Conservation (phyloP, 257 asterid genomes). For the Solanum dulcamara region DNA sequence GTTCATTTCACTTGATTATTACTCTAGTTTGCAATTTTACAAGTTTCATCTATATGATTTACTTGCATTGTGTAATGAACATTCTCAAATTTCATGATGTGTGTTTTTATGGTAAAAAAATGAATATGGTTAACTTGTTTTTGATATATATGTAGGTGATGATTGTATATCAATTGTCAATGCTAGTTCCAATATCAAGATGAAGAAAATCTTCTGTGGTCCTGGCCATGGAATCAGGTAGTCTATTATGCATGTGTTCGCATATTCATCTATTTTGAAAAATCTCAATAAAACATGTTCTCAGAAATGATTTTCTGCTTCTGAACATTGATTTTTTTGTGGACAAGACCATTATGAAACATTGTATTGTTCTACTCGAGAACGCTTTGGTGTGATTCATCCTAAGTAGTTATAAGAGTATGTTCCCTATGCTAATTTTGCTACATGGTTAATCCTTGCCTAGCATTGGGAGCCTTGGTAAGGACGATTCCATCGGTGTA, state of each 20-base stretch:
- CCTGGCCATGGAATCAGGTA: conserved; percentile 99
- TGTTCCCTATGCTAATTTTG: neutral
- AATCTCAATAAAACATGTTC: neutral
- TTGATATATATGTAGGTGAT: conserved; percentile 42
- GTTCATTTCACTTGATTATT: neutral
- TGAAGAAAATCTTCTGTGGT: conserved; percentile 80
- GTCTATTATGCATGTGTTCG: neutral
- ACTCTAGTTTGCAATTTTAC: neutral
- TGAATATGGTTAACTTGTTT: neutral
- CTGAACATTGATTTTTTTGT: neutral
- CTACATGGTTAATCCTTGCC: neutral
- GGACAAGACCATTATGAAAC: neutral
- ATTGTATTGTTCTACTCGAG: neutral
- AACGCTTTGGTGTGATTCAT: neutral
- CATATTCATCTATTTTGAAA: neutral
- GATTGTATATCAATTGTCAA: conserved; percentile 87
- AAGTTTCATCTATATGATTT: neutral
- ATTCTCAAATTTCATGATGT: neutral
- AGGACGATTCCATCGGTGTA: conserved; percentile 60
- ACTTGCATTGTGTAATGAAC: neutral
- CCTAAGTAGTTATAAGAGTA: neutral
- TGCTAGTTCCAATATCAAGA: conserved; percentile 68
- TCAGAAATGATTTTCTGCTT: neutral
- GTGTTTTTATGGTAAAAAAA: neutral
- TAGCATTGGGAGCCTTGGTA: conserved; percentile 98